phyloP scores from a whole-genome alignment of 495 filamentous ascomycete species.

The Xylaria venustula region DNA sequence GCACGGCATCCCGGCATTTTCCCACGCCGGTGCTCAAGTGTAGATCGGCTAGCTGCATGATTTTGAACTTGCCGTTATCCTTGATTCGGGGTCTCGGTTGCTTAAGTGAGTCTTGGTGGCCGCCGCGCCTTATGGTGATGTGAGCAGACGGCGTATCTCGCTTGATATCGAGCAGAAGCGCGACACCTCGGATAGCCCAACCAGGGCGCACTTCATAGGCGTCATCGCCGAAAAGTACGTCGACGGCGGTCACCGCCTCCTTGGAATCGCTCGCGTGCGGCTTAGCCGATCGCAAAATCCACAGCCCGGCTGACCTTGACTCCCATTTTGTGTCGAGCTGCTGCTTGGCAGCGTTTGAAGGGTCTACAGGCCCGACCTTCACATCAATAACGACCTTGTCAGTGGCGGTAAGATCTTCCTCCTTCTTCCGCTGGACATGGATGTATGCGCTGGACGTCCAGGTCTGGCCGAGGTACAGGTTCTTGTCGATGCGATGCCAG shows the following conservation, averaged over 20 bases:
- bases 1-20: conserved; percentile 77
- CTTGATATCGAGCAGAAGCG: conserved; percentile 63
- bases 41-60: conserved; percentile 89
- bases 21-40: conserved; percentile 90
- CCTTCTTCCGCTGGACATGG: conserved; percentile 80
- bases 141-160: conserved; percentile 64
- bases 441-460: conserved; percentile 80
- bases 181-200: conserved; percentile 73
- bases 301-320: conserved; percentile 72
- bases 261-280: conserved; percentile 76
- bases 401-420: conserved; percentile 71
- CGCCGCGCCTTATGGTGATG: conserved; percentile 73
- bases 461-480: conserved; percentile 74
- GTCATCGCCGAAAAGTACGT: conserved; percentile 91
- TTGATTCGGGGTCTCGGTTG: conserved; percentile 72
- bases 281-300: conserved; percentile 79
- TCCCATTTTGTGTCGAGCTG: conserved; percentile 75
- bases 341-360: conserved; percentile 56
- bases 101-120: conserved; percentile 55
- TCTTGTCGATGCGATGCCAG: conserved; percentile 90
- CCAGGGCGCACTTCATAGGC: conserved; percentile 82
- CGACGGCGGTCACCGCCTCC: conserved; percentile 75
- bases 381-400: conserved; percentile 86
- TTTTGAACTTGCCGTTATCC: conserved; percentile 94
- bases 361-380: conserved; percentile 74